Evolutionary conservation across 371 early-diverging fungal genomes (phyloP), one percentile per base, ranked within the genome.

Genomic region (Mortierella polycephala): DNA sequence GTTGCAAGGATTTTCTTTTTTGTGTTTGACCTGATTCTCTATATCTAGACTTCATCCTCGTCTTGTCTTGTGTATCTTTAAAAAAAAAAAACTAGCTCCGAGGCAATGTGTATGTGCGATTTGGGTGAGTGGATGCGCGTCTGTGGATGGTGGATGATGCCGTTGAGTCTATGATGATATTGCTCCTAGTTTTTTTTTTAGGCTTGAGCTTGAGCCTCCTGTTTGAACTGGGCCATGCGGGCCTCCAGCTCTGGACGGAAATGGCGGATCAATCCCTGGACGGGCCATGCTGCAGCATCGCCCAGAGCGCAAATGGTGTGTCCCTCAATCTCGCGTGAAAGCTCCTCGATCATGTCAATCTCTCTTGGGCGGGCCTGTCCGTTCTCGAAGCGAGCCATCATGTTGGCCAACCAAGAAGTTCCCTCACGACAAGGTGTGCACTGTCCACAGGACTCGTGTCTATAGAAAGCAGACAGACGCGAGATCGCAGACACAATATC

Each of bases 381-480:
- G n/a, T 82, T 85, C 81, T 95, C 97, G 79, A 97, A 96, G 60
- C 98, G 92, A 45, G 88, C 86, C 99, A 98, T 98, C 94, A 96
- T 98, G 81, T 93, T 87, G 63, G 93, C 93, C 67, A 98, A 84
- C 99, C 99, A 98, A 41, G 89, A 88, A 42, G 97, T 96, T 39
- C 98, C 99, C 85, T 98, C 99, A 74, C 99, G 91, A 85, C 99
- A 98, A 11, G 99, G 99, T 49, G 99, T 98, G 87, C 99, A 98
- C 87, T 98, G 98, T 75, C 99, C 99, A 70, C 99, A 98, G 51
- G 92, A 91, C 85, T 98, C 99, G 85, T 98, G 99, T 77, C 94
- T 88, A 87, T 97, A 98, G 84, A 98, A 98, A 52, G 93, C 92
- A 60, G 94, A 77, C 58, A 98, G 89, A 54, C 99, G 92, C 9